Conservation (phyloP, 179 eudicot species). For the Spinacia oleracea region DNA sequence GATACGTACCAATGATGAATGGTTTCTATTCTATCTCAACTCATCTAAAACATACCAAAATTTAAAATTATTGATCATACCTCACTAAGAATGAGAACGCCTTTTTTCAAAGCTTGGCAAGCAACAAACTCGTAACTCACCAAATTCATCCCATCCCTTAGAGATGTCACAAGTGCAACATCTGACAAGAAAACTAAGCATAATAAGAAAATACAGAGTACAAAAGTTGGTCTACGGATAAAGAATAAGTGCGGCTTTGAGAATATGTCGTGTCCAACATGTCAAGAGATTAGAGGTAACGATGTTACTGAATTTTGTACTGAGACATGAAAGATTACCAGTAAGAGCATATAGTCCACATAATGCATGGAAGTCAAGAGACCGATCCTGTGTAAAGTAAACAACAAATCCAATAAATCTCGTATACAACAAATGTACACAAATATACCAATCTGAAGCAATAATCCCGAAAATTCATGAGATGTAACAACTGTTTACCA, state of each 20-base stretch:
- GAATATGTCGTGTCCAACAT: neutral
- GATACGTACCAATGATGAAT: too few relatives aligned
- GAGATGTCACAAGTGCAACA: slow-evolving; percentile 52
- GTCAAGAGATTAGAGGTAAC: neutral
- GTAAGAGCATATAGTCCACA: slow-evolving; percentile 92
- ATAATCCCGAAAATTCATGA: too few relatives aligned
- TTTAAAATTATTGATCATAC: slow-evolving; percentile 25
- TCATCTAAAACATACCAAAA: neutral
- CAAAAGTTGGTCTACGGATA: too few relatives aligned
- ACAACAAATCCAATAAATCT: too few relatives aligned
- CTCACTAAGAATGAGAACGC: too few relatives aligned
- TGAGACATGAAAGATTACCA: slow-evolving; percentile 44
- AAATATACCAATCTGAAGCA: too few relatives aligned
- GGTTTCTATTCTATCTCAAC: neutral
- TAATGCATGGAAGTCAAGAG: slow-evolving; percentile 71
- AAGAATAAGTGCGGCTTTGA: too few relatives aligned
- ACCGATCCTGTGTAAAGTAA: slow-evolving; percentile 62
- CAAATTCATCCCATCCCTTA: slow-evolving; percentile 63
- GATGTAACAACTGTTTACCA: too few relatives aligned
- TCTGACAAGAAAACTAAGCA: slow-evolving; percentile 28
- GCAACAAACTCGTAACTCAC: slow-evolving; percentile 63
- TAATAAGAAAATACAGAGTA: neutral
- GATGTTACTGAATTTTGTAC: neutral
- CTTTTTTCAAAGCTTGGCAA: slow-evolving; percentile 52
- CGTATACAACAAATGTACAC: too few relatives aligned